phyloP scores from a whole-genome alignment of 2,329 filamentous ascomycete genomes.

The Hypoxylon sp. region DNA sequence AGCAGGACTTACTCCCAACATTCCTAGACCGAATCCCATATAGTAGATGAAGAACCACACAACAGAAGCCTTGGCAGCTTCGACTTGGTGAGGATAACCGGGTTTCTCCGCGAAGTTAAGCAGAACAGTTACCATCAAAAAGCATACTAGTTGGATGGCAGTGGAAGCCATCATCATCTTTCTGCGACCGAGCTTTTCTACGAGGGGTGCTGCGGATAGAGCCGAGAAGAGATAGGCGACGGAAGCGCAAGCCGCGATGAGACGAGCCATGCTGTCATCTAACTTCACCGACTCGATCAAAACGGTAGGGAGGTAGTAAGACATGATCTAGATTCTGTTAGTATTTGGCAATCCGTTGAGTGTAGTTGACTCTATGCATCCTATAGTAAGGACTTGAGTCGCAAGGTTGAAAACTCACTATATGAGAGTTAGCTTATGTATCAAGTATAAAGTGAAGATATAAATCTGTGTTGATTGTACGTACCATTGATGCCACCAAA shows the following conservation, averaged over 20 bases:
- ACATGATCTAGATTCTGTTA: conserved; percentile 30
- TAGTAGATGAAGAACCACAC: conserved; percentile 47
- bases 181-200: conserved; percentile 44
- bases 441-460: background rate
- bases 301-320: conserved; percentile 55
- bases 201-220: conserved; percentile 41
- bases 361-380: background rate
- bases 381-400: too few relatives aligned
- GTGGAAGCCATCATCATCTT: conserved; percentile 46
- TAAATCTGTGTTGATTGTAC: too few relatives aligned
- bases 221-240: conserved; percentile 41
- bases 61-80: conserved; percentile 43
- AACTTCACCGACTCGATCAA: conserved; percentile 61
- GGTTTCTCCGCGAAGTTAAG: conserved; percentile 39
- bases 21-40: conserved; percentile 45
- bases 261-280: conserved; percentile 56
- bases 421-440: conserved; percentile 9
- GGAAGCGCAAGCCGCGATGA: conserved; percentile 59
- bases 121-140: conserved; percentile 44
- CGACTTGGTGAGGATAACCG: conserved; percentile 28
- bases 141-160: conserved; percentile 41
- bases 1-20: conserved; percentile 41
- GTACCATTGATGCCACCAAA: conserved; percentile 46
- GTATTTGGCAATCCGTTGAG: background rate
- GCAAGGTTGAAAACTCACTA: conserved; percentile 10